Percentiles rank a stretch among this genome's conserved stretches.
Evolutionary conservation across 805 yeast species (phyloP).

Genomic region (Wickerhamiella slavikovae): DNA sequence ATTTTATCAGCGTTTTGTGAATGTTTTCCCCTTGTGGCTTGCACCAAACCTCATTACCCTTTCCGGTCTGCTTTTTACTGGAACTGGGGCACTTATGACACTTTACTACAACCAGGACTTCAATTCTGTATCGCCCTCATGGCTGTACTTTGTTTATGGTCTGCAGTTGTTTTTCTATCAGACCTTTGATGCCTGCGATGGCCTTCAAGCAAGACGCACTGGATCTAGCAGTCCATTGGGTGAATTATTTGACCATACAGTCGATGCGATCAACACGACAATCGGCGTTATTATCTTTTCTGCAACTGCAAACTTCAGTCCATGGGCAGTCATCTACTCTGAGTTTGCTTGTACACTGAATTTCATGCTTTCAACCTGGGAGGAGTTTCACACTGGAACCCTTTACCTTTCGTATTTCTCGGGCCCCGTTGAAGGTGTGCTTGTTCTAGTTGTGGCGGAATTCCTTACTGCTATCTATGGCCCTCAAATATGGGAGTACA

Average conservation of each 20-base stretch:
- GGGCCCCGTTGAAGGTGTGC: conserved; percentile 91
- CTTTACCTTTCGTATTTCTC: conserved; percentile 58
- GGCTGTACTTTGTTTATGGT: conserved; percentile 64
- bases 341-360: conserved; percentile 24
- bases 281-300: conserved; percentile 54
- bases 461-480: conserved; percentile 49
- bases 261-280: conserved; percentile 57
- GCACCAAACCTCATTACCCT: conserved; percentile 75
- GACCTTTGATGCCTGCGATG: conserved; percentile 92
- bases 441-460: conserved; percentile 36
- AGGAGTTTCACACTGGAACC: conserved; percentile 77
- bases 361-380: conserved; percentile 87
- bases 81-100: conserved; percentile 41
- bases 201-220: conserved; percentile 84
- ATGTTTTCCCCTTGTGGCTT: conserved; percentile 63
- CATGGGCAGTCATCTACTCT: conserved; percentile 23
- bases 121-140: conserved; percentile 37
- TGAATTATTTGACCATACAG: conserved; percentile 82
- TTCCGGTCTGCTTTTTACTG: conserved; percentile 52
- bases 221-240: conserved; percentile 93
- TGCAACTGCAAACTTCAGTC: conserved; percentile 59
- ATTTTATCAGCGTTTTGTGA: conserved; percentile 59
- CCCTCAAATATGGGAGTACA: conserved; percentile 39
- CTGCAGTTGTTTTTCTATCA: conserved; percentile 75
- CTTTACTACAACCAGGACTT: conserved; percentile 56